Evolutionary conservation across 108 stramenopile genomes (phyloP).

Genomic region (Pseudonitzschia multistriata): DNA sequence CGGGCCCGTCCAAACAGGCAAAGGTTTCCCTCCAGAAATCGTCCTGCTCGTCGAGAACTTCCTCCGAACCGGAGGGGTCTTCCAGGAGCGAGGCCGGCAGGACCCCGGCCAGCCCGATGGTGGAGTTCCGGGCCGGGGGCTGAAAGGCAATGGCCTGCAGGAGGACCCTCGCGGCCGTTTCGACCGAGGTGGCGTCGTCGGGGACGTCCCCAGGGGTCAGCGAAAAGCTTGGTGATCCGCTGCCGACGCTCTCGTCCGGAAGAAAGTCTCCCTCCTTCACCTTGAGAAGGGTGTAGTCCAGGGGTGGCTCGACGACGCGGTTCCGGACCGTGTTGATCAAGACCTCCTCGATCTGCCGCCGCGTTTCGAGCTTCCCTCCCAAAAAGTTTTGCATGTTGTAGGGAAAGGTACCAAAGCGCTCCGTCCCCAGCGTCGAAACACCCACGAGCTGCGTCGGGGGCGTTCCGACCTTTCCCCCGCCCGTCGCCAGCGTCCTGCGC

Average conservation of each 20-base stretch:
- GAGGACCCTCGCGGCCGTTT: slow-evolving; percentile 32
- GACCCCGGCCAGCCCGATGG: slow-evolving; percentile 27
- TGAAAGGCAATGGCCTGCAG: slow-evolving; percentile 47
- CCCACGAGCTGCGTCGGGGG: slow-evolving; percentile 80
- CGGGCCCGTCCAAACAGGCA: slow-evolving; percentile 73
- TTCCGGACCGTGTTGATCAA: slow-evolving; percentile 48
- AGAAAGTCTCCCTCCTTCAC: slow-evolving; percentile 50
- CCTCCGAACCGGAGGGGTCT: slow-evolving; percentile 5
- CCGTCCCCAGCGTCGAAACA: slow-evolving; percentile 74
- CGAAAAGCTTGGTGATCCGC: slow-evolving; percentile 18
- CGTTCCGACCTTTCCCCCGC: slow-evolving; percentile 35
- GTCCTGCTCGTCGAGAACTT: slow-evolving; percentile 24
- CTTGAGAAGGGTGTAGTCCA: slow-evolving; percentile 85
- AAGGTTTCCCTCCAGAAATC: slow-evolving; percentile 68
- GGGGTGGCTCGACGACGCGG: slow-evolving; percentile 43
- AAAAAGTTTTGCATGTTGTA: slow-evolving; percentile 78
- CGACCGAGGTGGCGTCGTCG: slow-evolving; percentile 42
- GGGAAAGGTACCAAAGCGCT: slow-evolving; percentile 69
- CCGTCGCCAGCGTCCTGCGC: slow-evolving; percentile 52
- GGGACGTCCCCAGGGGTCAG: slow-evolving; percentile 60
- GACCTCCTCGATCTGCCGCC: slow-evolving; percentile 69
- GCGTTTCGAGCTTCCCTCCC: slow-evolving; percentile 70
- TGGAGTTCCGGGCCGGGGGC: slow-evolving; percentile 48
- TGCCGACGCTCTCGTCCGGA: neutral
- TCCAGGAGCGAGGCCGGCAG: slow-evolving; percentile 10